A percentile compares a stretch with the other conserved stretches of the same genome.
These are phyloP conservation scores for Fonsecaea pugnacius DNA, from an alignment of 2,329 filamentous ascomycete species.

Conservation along the genomic window DNA sequence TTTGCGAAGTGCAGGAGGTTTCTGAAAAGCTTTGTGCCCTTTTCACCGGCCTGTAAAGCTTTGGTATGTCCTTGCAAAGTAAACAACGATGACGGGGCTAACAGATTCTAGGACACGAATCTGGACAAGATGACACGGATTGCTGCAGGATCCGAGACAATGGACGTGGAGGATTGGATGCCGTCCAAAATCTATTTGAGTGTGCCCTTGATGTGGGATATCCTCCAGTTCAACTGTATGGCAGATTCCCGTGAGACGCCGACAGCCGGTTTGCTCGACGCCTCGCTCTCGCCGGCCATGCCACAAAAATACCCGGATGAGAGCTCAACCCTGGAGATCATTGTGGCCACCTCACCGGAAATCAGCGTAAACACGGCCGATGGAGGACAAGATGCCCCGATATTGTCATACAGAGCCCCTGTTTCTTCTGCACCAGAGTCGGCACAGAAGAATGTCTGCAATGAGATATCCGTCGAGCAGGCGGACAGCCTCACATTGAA, in stretches of 20 bases:
- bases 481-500: slow-evolving; percentile 7
- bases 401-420: slow-evolving; percentile 39
- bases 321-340: slow-evolving; percentile 53
- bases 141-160: slow-evolving; percentile 54
- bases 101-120: slow-evolving; percentile 49
- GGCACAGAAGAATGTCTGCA: neutral
- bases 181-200: slow-evolving; percentile 59
- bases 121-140: slow-evolving; percentile 57
- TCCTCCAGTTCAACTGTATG: slow-evolving; percentile 55
- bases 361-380: slow-evolving; percentile 58
- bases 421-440: neutral
- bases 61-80: slow-evolving; percentile 45
- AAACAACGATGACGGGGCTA: neutral
- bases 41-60: slow-evolving; percentile 53
- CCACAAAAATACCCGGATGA: slow-evolving; percentile 43
- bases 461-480: slow-evolving; percentile 6
- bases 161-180: slow-evolving; percentile 58
- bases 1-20: slow-evolving; percentile 58
- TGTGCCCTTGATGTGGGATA: slow-evolving; percentile 59
- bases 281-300: slow-evolving; percentile 46
- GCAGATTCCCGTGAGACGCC: slow-evolving; percentile 46
- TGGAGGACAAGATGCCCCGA: slow-evolving; percentile 56
- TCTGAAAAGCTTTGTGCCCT: slow-evolving; percentile 54
- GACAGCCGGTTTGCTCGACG: slow-evolving; percentile 49
- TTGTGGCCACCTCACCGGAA: slow-evolving; percentile 58